A percentile compares a stretch with the other conserved stretches of the same genome.
Conservation (phyloP, 2,329 filamentous ascomycete species). For the Aspergillus sp. region DNA sequence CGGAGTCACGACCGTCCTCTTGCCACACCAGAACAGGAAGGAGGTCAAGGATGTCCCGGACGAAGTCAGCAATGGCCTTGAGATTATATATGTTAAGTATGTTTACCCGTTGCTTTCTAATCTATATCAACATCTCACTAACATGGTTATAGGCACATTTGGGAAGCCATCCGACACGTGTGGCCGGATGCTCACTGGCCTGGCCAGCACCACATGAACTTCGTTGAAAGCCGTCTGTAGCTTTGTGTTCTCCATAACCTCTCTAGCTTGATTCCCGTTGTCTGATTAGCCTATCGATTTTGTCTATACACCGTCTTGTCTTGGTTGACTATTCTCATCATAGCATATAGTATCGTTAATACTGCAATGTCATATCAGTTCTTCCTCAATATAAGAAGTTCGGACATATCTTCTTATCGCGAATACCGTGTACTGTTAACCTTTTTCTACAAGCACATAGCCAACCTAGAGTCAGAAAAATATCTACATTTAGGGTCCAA, state of each 20-base stretch:
- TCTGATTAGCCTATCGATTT: not conserved
- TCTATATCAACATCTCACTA: constrained; percentile 15
- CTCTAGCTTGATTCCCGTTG: not conserved
- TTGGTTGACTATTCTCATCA: not conserved
- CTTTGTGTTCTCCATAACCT: constrained; percentile 1
- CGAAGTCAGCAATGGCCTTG: constrained; percentile 83
- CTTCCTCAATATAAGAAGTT: not conserved
- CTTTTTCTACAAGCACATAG: not conserved
- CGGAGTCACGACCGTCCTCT: constrained; percentile 89
- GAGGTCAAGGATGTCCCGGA: constrained; percentile 88
- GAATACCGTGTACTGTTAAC: not conserved
- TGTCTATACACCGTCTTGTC: not conserved
- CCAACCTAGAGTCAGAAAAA: not conserved
- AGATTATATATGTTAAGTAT: constrained; percentile 88
- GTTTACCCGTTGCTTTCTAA: constrained; percentile 36
- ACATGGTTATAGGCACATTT: constrained; percentile 70
- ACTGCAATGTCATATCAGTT: not conserved
- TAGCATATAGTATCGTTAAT: not conserved
- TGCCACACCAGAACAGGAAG: constrained; percentile 88
- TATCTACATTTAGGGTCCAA: constrained; percentile 11
- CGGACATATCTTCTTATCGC: not conserved
- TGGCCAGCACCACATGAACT: constrained; percentile 69
- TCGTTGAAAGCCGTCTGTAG: constrained; percentile 79
- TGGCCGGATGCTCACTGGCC: constrained; percentile 93
- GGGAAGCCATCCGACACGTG: constrained; percentile 87